Percentiles rank a stretch among this genome's conserved stretches.
These are phyloP conservation scores for Astrothelium subdiscretum DNA, from an alignment of 495 filamentous ascomycete genomes.

Conservation along the genomic window DNA sequence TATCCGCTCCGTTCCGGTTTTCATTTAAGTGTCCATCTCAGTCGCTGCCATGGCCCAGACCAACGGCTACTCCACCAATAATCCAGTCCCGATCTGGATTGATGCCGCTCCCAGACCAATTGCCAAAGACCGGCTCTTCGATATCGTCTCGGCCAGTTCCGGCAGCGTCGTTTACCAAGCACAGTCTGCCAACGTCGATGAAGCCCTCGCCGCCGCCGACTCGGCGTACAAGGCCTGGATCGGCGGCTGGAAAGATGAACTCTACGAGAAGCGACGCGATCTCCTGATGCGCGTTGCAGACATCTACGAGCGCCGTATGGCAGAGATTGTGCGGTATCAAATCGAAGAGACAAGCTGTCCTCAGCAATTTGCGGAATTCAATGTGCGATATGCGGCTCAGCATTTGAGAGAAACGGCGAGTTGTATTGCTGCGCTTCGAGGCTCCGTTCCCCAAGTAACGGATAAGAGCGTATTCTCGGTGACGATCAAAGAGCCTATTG, in stretches of 20 bases:
- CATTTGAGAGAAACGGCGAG: conserved; percentile 18
- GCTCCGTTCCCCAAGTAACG: not conserved
- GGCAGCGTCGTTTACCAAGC: not conserved
- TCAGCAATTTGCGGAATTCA: not conserved
- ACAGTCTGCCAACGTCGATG: conserved; percentile 4
- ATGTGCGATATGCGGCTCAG: not conserved
- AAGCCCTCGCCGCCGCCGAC: not conserved
- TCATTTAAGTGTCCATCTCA: not conserved
- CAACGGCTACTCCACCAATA: not conserved
- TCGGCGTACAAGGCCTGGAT: conserved; percentile 4
- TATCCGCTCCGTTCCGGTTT: not conserved
- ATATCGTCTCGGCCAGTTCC: not conserved
- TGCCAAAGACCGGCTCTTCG: not conserved
- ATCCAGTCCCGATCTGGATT: not conserved
- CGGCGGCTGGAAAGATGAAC: conserved; percentile 1
- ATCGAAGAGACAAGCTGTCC: conserved; percentile 20
- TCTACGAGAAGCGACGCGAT: conserved; percentile 9
- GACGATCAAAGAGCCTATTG: conserved; percentile 2
- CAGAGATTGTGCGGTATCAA: conserved; percentile 12
- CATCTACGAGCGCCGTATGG: conserved; percentile 8
- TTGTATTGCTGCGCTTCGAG: conserved; percentile 3
- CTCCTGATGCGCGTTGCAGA: conserved; percentile 10
- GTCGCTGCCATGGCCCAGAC: not conserved
- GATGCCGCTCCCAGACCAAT: not conserved
- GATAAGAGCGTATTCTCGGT: not conserved